Evolutionary conservation across 495 filamentous ascomycete genomes (phyloP).

Genomic region (Neurospora sublineolata): DNA sequence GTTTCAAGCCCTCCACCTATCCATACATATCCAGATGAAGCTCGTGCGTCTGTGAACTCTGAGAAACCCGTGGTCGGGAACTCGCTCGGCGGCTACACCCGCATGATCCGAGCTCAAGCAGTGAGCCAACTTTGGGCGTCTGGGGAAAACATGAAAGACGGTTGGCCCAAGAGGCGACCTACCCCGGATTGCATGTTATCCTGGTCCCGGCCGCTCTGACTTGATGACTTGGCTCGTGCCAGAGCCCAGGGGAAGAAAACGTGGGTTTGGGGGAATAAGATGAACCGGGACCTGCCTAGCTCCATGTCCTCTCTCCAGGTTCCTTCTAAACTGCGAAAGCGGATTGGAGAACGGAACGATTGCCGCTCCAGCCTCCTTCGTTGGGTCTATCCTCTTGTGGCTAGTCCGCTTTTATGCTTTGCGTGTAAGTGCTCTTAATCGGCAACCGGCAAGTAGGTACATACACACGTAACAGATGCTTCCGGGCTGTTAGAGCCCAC

Average conservation of each 20-base stretch:
- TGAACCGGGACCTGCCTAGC: background rate
- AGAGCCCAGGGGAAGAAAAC: background rate
- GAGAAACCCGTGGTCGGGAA: background rate
- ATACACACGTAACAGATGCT: background rate
- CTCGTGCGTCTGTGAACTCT: background rate
- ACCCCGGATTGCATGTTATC: background rate
- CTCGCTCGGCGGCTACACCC: background rate
- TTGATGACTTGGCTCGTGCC: background rate
- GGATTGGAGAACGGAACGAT: background rate
- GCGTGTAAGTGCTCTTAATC: background rate
- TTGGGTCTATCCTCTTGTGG: background rate
- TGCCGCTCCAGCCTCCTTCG: background rate
- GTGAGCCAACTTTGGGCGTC: background rate
- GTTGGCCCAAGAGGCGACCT: background rate
- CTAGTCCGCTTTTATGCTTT: background rate
- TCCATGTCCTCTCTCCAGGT: background rate
- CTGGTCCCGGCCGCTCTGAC: background rate
- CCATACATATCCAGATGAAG: background rate
- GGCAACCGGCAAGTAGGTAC: background rate
- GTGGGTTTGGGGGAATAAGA: background rate
- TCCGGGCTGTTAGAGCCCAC: background rate
- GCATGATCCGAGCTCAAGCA: background rate
- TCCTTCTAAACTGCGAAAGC: background rate
- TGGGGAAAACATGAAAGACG: background rate
- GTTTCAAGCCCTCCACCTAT: background rate